These are phyloP conservation scores for Aspergillus eucalypticola DNA, from an alignment of 2,329 filamentous ascomycete genomes.

Conservation along the genomic window DNA sequence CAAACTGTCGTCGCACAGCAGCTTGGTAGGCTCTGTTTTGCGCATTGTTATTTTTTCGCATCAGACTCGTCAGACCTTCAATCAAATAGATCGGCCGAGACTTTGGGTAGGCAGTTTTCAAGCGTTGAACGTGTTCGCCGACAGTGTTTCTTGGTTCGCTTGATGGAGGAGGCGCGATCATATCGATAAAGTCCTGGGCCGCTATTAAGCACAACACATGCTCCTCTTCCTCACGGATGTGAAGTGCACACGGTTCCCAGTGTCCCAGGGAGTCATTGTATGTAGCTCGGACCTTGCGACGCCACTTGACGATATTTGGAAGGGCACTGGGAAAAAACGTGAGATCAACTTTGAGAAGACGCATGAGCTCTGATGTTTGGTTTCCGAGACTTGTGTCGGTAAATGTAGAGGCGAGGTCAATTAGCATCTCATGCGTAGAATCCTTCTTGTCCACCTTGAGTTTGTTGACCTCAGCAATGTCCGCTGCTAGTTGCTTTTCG, in stretches of 20 bases:
- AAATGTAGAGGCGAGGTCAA: constrained; percentile 65
- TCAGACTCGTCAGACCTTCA: constrained; percentile 67
- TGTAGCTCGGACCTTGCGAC: constrained; percentile 63
- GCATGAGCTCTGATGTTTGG: constrained; percentile 47
- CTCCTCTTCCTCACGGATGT: constrained; percentile 55
- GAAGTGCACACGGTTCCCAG: constrained; percentile 63
- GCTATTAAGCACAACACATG: constrained; percentile 64
- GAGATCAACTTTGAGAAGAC: constrained; percentile 43
- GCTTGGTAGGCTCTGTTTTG: constrained; percentile 69
- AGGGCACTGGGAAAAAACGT: constrained; percentile 40
- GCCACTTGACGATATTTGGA: constrained; percentile 65
- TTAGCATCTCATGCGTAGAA: constrained; percentile 74
- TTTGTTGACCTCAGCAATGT: constrained; percentile 73
- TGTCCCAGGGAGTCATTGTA: constrained; percentile 63
- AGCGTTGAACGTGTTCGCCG: constrained; percentile 57
- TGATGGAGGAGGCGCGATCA: constrained; percentile 50
- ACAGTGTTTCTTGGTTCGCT: constrained; percentile 35
- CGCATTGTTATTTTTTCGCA: constrained; percentile 66
- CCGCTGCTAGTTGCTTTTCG: constrained; percentile 65
- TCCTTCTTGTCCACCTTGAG: constrained; percentile 71
- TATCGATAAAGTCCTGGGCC: constrained; percentile 66
- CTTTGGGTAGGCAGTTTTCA: constrained; percentile 56
- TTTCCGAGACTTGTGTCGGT: constrained; percentile 47
- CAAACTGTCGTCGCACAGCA: constrained; percentile 57
- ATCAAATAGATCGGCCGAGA: constrained; percentile 68